Percentiles rank a stretch among this genome's conserved stretches.
Conservation (phyloP, 441 rosid genomes). For the Adansonia rubrostipa region DNA sequence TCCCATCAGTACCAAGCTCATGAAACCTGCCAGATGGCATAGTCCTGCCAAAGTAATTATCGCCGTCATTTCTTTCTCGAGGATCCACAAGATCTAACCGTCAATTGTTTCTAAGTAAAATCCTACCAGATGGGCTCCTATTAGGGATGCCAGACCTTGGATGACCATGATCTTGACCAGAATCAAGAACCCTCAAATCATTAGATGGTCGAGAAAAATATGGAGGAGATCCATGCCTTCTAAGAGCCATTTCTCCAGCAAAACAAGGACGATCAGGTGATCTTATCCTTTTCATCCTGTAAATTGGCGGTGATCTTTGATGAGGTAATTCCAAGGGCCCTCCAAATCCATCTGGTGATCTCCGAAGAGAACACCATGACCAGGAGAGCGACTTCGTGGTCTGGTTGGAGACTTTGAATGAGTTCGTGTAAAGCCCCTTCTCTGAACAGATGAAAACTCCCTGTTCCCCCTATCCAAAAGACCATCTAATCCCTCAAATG, state of each 20-base stretch:
- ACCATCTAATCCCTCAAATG: constrained; percentile 64
- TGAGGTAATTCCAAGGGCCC: constrained; percentile 63
- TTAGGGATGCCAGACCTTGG: constrained; percentile 53
- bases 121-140: constrained; percentile 67
- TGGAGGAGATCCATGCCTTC: constrained; percentile 73
- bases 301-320: constrained; percentile 57
- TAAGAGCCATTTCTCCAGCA: constrained; percentile 52
- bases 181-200: constrained; percentile 66
- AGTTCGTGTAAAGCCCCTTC: constrained; percentile 55
- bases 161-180: constrained; percentile 58
- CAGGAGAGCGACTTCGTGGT: constrained; percentile 33
- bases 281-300: constrained; percentile 57
- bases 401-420: constrained; percentile 79
- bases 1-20: constrained; percentile 62
- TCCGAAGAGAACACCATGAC: constrained; percentile 15
- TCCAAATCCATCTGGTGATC: constrained; percentile 71
- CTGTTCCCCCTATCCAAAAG: constrained; percentile 59
- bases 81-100: constrained; percentile 55
- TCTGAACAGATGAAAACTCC: constrained; percentile 54
- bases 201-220: constrained; percentile 56
- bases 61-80: constrained; percentile 62
- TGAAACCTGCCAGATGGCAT: constrained; percentile 64
- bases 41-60: constrained; percentile 62
- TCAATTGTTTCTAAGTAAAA: constrained; percentile 59
- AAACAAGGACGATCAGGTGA: constrained; percentile 75